Conservation (phyloP, 352 stramenopile genomes). For the Globisporangium abappressorium region DNA sequence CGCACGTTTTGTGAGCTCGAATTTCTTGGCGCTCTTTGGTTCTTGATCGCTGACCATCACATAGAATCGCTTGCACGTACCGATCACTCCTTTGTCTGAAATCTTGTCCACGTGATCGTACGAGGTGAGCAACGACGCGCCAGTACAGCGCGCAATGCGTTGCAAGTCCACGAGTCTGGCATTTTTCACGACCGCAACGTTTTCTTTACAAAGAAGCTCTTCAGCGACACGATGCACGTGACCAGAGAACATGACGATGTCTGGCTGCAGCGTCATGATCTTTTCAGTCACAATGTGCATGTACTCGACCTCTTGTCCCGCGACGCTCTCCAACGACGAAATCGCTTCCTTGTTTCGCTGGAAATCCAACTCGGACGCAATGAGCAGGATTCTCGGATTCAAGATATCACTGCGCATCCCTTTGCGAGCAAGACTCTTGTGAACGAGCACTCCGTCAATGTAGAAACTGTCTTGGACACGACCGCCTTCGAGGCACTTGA, state of each 20-base stretch:
- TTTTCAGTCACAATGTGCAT: constrained; percentile 90
- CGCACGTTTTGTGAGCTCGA: constrained; percentile 37
- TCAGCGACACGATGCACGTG: constrained; percentile 85
- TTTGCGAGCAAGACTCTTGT: constrained; percentile 83
- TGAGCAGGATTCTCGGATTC: constrained; percentile 78
- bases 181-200: constrained; percentile 85
- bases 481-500: constrained; percentile 80
- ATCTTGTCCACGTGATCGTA: constrained; percentile 90
- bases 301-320: constrained; percentile 84
- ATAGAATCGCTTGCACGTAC: constrained; percentile 80
- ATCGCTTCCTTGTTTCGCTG: constrained; percentile 84
- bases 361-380: constrained; percentile 81
- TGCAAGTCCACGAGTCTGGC: constrained; percentile 74
- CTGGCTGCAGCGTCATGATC: constrained; percentile 78
- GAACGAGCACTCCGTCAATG: constrained; percentile 86
- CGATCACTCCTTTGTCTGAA: constrained; percentile 66
- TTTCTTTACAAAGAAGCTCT: constrained; percentile 71
- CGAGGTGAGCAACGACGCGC: constrained; percentile 73
- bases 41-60: constrained; percentile 81
- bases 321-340: constrained; percentile 79
- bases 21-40: constrained; percentile 60
- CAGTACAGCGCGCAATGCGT: constrained; percentile 73
- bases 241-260: constrained; percentile 84
- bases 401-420: constrained; percentile 79
- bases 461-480: constrained; percentile 82